Evolutionary conservation across 495 filamentous ascomycete genomes (phyloP).

Genomic region (Xylaria telfairii): DNA sequence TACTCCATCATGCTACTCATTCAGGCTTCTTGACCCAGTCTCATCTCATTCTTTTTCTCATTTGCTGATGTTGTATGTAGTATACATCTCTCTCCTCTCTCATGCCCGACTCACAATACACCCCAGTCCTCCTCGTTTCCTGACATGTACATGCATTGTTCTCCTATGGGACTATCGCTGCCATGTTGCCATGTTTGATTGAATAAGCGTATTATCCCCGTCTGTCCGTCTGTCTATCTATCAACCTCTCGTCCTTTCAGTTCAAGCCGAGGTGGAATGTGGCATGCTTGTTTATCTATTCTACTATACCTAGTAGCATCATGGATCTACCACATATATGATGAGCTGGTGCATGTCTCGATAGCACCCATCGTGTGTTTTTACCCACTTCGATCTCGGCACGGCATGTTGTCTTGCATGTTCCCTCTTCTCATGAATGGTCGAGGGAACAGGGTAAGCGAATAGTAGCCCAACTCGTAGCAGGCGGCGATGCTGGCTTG

Average conservation of each 20-base stretch:
- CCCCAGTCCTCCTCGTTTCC: neutral
- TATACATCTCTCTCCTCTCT: neutral
- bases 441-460: slow-evolving; percentile 15
- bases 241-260: neutral
- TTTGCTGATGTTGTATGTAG: neutral
- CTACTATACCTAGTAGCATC: neutral
- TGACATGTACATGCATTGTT: neutral
- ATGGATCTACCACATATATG: neutral
- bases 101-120: neutral
- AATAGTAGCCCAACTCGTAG: slow-evolving; percentile 14
- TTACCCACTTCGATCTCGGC: slow-evolving; percentile 13
- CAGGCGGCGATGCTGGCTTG: slow-evolving; percentile 11
- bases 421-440: slow-evolving; percentile 16
- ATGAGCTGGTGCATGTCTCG: slow-evolving; percentile 1
- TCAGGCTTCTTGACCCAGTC: neutral
- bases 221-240: neutral
- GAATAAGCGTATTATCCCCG: neutral
- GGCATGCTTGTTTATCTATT: neutral
- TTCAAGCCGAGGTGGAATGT: neutral
- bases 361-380: neutral
- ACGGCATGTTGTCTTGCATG: slow-evolving; percentile 29
- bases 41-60: neutral
- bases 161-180: neutral
- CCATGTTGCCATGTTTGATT: neutral
- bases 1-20: neutral